Base-by-base conservation (phyloP, 2,329 filamentous ascomycete genomes). In the Elsinoe ampelina region DNA sequence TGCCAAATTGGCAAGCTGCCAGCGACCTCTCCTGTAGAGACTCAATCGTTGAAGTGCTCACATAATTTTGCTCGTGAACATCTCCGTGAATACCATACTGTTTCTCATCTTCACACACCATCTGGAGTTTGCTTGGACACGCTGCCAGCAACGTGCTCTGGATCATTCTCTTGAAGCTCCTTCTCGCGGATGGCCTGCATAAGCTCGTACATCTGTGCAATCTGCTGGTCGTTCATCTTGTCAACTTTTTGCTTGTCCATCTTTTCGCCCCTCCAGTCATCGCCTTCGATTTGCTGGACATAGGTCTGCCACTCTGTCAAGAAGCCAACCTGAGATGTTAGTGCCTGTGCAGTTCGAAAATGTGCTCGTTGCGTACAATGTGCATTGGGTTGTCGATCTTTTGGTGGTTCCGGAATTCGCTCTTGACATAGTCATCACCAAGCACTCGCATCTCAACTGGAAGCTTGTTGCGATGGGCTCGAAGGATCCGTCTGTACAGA, bases 251-350 rank as follows among this genome's bases (percentile, higher is more conserved):
- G 77, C 63, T 82, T 81, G 61, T 97, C 92, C 69, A 97, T 78
- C 69, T 85, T 92, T 61, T 89, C 88, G 1, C 86, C 92, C 59
- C 80, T 78, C 93, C 93, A 97, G 0, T 79, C 71, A 55, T 95
- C 86, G 0, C 91, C 92, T 67, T 97, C 92, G 13, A 98, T 75
- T 68, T 89, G 85, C 69, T 98, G 92, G 1, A 90, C 91, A 68
- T 97, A 98, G 54, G 89, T 75, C 71, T 98, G 93, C 92, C 92
- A 98, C 71, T 97, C 91, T 0, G 88, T 92, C 63, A 98, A 77
- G 71, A 98, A 98, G 1, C 92, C 93, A 65, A 97, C 89, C 89
- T 95, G 62, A 12, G 38, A 34, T 3, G 19, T 19, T 13, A 22
- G 12, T 36, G 13, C 39, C 32, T 15, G 42, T 20, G 13, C 13